A percentile compares a stretch with the other conserved stretches of the same genome.
These are phyloP conservation scores for Neurospora sp. DNA, from an alignment of 495 filamentous ascomycete genomes.

Conservation along the genomic window DNA sequence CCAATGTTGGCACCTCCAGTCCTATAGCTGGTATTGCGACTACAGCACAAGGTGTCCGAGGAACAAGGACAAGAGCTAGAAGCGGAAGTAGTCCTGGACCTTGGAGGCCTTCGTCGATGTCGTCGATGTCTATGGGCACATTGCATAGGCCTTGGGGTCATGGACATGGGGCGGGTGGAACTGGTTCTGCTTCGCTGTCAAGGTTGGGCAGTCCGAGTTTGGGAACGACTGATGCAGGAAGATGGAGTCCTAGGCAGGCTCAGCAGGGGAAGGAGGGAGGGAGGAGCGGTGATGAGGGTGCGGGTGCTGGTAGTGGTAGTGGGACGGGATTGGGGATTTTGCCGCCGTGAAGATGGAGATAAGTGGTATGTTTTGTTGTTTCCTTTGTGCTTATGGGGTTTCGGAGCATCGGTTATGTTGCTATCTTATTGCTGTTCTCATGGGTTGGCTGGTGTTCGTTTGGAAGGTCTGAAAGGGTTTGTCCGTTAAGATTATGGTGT, in stretches of 20 bases:
- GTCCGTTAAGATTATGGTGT: background rate
- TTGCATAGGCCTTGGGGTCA: background rate
- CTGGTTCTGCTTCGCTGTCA: background rate
- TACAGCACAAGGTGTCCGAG: background rate
- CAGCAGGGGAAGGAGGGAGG: background rate
- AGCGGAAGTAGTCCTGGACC: background rate
- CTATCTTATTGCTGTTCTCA: background rate
- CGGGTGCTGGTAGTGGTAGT: background rate
- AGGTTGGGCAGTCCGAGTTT: background rate
- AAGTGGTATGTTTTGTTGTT: background rate
- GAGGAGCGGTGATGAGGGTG: background rate
- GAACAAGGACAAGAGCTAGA: background rate
- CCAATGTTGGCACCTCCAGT: background rate
- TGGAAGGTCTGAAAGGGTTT: background rate
- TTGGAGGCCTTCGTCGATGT: background rate
- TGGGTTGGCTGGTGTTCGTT: background rate
- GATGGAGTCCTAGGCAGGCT: background rate
- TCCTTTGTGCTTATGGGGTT: background rate
- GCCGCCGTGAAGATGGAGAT: background rate
- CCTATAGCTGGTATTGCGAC: no score
- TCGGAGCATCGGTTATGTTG: background rate
- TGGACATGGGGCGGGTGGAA: background rate
- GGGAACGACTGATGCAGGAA: background rate
- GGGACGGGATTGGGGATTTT: background rate
- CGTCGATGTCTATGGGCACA: background rate